phyloP scores from a whole-genome alignment of 2,329 filamentous ascomycete genomes.

The Nemania serpens region DNA sequence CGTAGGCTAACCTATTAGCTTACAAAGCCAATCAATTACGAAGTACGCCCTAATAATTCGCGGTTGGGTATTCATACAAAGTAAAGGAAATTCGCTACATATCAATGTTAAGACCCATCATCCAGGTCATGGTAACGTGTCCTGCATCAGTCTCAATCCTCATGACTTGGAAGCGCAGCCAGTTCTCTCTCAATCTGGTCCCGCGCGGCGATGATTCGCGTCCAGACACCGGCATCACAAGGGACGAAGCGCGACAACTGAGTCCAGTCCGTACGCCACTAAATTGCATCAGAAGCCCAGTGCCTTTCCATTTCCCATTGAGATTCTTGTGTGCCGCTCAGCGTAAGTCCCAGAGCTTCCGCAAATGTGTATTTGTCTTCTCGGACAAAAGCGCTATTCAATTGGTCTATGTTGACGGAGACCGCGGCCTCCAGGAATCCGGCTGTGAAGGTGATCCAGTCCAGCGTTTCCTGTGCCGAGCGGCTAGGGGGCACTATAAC shows the following conservation, averaged over 20 bases:
- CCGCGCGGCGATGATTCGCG: not conserved
- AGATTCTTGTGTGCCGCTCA: not conserved
- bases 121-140: no score
- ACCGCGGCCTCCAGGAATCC: conserved; percentile 2
- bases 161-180: not conserved
- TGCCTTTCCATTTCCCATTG: not conserved
- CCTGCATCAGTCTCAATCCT: not conserved
- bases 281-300: not conserved
- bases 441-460: conserved; percentile 18
- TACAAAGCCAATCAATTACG: no score
- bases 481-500: conserved; percentile 14
- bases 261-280: no score
- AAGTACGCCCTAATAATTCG: no score
- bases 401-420: not conserved
- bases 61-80: no score
- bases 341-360: not conserved
- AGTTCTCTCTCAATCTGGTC: not conserved
- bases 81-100: no score
- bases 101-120: not conserved
- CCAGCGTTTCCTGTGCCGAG: not conserved
- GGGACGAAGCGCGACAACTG: not conserved
- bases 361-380: not conserved
- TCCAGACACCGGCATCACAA: not conserved
- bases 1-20: no score
- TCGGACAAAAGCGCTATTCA: not conserved